These are phyloP conservation scores for Paecilomyces formosus DNA, from an alignment of 2,329 filamentous ascomycete genomes.

Conservation along the genomic window DNA sequence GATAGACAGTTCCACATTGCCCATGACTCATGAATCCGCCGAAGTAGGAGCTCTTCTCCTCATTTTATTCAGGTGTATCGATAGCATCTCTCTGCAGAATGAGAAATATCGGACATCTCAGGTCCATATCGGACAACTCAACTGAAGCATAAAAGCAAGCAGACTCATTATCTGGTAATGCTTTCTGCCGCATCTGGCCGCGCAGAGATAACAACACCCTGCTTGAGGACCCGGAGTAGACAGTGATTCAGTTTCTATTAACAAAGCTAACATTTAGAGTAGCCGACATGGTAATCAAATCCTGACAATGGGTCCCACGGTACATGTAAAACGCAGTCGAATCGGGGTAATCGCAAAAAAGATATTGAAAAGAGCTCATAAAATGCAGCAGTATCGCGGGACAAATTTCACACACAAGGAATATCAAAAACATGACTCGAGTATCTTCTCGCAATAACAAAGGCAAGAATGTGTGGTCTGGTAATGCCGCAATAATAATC, in stretches of 20 bases:
- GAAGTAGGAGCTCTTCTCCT: not conserved
- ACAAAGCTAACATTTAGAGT: not conserved
- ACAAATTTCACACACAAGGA: not conserved
- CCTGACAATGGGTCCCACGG: conserved; percentile 7
- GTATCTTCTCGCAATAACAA: not conserved
- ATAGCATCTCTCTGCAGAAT: not conserved
- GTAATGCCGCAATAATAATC: not conserved
- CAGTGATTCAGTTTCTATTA: not conserved
- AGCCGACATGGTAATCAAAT: conserved; percentile 4
- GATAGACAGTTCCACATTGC: not conserved
- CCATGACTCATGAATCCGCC: not conserved
- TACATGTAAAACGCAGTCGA: conserved; percentile 5
- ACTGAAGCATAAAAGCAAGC: too few species aligned
- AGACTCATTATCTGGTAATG: not conserved
- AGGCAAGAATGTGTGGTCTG: not conserved
- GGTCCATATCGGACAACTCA: too few species aligned
- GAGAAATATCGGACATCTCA: not conserved
- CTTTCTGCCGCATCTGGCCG: not conserved
- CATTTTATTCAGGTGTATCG: not conserved
- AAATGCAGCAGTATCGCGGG: not conserved
- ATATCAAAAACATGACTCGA: not conserved
- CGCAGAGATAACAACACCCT: not conserved
- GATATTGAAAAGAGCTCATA: not conserved
- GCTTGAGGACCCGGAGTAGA: not conserved
- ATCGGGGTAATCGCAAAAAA: conserved; percentile 7